Conservation (phyloP, 164 flowering plant genomes). For the Macadamia tetraphylla region DNA sequence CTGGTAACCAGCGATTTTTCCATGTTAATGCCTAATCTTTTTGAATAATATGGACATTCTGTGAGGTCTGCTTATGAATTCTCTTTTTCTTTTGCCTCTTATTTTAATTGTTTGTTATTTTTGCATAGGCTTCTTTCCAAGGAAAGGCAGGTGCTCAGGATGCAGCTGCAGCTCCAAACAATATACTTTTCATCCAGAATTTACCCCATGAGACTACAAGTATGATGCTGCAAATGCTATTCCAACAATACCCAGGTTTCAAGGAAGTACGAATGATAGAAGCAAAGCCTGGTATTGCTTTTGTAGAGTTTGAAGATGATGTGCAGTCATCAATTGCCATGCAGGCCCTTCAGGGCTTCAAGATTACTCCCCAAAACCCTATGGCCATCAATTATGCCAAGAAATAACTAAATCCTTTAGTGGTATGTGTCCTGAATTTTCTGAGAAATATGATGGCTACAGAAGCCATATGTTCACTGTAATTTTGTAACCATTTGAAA, state of each 20-base stretch:
- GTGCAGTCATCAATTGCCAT: constrained; percentile 74
- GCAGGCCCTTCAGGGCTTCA: constrained; percentile 93
- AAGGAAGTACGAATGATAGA: constrained; percentile 87
- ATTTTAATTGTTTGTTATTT: background rate
- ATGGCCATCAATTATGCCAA: constrained; percentile 81
- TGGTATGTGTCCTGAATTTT: constrained; percentile 3
- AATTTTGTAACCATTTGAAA: constrained; percentile 1
- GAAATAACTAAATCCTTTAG: constrained; percentile 36
- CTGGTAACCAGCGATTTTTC: no score
- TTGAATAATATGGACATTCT: no score
- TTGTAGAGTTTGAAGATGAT: constrained; percentile 93
- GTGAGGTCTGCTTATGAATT: background rate
- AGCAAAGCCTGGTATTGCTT: constrained; percentile 98
- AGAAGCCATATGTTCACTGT: background rate
- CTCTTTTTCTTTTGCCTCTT: background rate
- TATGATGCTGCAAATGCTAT: constrained; percentile 75
- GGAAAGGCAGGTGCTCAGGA: constrained; percentile 53
- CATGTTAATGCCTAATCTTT: no score
- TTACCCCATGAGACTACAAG: constrained; percentile 83
- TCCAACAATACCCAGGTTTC: constrained; percentile 87
- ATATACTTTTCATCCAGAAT: constrained; percentile 82
- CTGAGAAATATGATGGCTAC: constrained; percentile 2
- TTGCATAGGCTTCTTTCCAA: constrained; percentile 46
- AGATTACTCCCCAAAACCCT: constrained; percentile 73
- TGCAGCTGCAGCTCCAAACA: constrained; percentile 65